Evolutionary conservation across 75 land plant genomes (phyloP).

Genomic region (Pinus tabuliformis): DNA sequence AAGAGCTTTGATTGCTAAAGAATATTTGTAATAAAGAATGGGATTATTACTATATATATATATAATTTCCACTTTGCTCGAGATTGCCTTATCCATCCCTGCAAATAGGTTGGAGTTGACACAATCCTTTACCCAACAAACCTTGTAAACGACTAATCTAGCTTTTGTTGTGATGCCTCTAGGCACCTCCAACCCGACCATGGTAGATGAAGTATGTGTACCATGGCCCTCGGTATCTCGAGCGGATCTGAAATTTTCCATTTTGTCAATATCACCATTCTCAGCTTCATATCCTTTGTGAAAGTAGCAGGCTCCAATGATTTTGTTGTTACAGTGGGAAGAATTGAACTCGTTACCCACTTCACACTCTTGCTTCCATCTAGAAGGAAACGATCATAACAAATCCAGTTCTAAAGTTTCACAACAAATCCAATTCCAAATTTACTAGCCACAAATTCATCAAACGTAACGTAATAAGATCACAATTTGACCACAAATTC

Average conservation of each 20-base stretch:
- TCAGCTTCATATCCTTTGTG: background rate
- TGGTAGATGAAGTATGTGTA: slow-evolving; percentile 35
- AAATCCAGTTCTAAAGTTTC: no score
- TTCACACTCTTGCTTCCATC: slow-evolving; percentile 64
- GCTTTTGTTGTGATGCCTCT: slow-evolving; percentile 22
- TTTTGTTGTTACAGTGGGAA: slow-evolving; percentile 45
- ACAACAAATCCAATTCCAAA: no score
- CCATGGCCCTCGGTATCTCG: slow-evolving; percentile 38
- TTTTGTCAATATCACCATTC: slow-evolving; percentile 8
- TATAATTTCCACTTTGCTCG: slow-evolving; percentile 3
- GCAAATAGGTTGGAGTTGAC: slow-evolving; percentile 13
- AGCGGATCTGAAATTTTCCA: slow-evolving; percentile 22
- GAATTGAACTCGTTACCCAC: slow-evolving; percentile 33
- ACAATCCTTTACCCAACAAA: slow-evolving; percentile 18
- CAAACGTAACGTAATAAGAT: no score
- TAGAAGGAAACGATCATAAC: no score
- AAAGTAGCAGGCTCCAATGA: slow-evolving; percentile 18
- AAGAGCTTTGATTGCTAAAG: slow-evolving; percentile 22
- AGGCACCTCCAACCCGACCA: no score
- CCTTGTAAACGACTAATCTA: slow-evolving; percentile 22
- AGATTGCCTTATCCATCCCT: slow-evolving; percentile 21
- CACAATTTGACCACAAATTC: no score
- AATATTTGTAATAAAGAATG: background rate
- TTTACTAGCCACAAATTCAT: slow-evolving; percentile 27
- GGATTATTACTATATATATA: background rate